Base-by-base conservation (phyloP, 495 filamentous ascomycete genomes). In the Aspergillus saccharolyticus region DNA sequence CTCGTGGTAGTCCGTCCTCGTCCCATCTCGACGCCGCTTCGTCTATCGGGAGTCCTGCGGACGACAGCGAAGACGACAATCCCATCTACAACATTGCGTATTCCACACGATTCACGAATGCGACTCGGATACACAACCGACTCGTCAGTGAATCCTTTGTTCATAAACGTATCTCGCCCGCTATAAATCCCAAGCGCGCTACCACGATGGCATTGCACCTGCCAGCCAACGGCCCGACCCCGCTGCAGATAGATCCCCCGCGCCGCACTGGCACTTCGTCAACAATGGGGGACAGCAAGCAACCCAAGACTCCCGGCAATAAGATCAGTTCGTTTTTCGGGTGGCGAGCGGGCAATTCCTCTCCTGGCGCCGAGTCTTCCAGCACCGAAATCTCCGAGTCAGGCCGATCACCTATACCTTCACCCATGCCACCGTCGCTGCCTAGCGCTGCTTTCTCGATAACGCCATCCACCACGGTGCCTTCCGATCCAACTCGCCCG, bases 251-350 rank as follows among this genome's bases (percentile, higher is more conserved):
- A 46, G 70, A 76, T 50, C 56, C 74, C 7, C 65, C 62, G 52
- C 53, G 56, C 19, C 69, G 72, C 17, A 39, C 33, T 12, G 33
- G 33, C 12, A 39, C 33, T 12, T 64, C 67, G 16, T 64, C 73
- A 60, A 69, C 74, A 30, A 66, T 63, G 16, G 50, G 54, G 16
- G 74, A 78, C 43, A 53, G 64, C 43, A 68, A 72, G 57, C 67
- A 77, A 57, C 82, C 84, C 12, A 85, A 82, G 58, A 85, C 85
- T 8, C 84, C 85, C 15, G 81, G 76, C 19, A 77, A 78, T 44
- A 85, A 82, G 55, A 80, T 88, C 54, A 85, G 84, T 20, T 84
- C 82, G 16, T 85, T 89, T 69, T 89, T 89, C 59, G 81, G 85
- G 56, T 88, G 85, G 85, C 83, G 84, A 54, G 78, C 73, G 21